Conservation (phyloP, 495 filamentous ascomycete species). For the Rusavskia elegans region DNA sequence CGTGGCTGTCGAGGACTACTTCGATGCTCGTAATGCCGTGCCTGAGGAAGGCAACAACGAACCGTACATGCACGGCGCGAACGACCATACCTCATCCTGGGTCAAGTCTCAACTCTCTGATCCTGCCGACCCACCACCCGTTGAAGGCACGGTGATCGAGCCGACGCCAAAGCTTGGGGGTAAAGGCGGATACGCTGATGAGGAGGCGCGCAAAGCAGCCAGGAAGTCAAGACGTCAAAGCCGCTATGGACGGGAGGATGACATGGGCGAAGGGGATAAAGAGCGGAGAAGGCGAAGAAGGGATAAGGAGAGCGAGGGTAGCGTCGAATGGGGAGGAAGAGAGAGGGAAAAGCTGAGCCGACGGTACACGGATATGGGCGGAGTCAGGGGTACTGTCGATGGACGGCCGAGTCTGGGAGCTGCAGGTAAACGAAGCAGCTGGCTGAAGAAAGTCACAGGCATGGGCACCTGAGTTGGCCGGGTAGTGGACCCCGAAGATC, state of each 20-base stretch:
- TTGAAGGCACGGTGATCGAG: conserved; percentile 39
- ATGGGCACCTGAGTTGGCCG: neutral
- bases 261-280: conserved; percentile 17
- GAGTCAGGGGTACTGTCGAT: conserved; percentile 17
- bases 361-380: conserved; percentile 25
- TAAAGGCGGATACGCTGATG: conserved; percentile 3
- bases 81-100: conserved; percentile 45
- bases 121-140: conserved; percentile 40
- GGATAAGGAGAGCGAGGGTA: conserved; percentile 20
- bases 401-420: conserved; percentile 14
- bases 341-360: conserved; percentile 22
- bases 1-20: conserved; percentile 21
- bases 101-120: conserved; percentile 38
- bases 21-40: conserved; percentile 22
- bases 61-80: conserved; percentile 16
- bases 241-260: conserved; percentile 12
- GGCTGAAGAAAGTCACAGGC: conserved; percentile 28
- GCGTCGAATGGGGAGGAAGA: conserved; percentile 15
- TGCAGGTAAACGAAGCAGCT: conserved; percentile 27
- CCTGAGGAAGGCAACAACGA: conserved; percentile 6
- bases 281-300: conserved; percentile 22
- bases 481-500: too few species aligned
- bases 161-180: conserved; percentile 24
- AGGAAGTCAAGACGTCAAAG: conserved; percentile 7
- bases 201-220: conserved; percentile 1